These are phyloP conservation scores for Cyclotella cryptica DNA, from an alignment of 108 stramenopile genomes.

Conservation along the genomic window DNA sequence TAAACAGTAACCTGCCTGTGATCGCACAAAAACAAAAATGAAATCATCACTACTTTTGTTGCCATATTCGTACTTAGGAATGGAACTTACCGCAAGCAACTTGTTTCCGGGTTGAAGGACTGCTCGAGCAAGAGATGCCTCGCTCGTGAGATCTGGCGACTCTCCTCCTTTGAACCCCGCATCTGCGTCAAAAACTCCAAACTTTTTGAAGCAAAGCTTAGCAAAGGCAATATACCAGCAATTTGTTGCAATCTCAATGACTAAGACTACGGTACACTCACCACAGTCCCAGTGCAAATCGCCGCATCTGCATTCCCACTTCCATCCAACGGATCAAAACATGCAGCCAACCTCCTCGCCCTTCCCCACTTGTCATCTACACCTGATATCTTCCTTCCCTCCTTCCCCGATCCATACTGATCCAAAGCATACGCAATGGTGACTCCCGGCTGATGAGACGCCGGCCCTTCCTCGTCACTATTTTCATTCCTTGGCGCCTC, in stretches of 20 bases:
- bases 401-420: constrained; percentile 39
- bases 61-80: background rate
- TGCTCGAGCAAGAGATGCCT: constrained; percentile 56
- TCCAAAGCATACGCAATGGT: constrained; percentile 84
- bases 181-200: constrained; percentile 91
- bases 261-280: constrained; percentile 8
- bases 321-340: constrained; percentile 99
- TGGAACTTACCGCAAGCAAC: constrained; percentile 65
- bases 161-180: constrained; percentile 49
- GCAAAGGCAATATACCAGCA: background rate
- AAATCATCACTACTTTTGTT: background rate
- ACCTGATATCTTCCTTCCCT: constrained; percentile 17
- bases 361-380: constrained; percentile 40
- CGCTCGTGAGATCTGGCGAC: constrained; percentile 30
- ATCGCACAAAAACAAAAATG: background rate
- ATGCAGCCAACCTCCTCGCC: constrained; percentile 62
- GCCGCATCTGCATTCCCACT: constrained; percentile 98
- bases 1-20: constrained; percentile 90
- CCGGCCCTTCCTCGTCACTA: constrained; percentile 54
- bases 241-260: background rate
- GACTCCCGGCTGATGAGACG: constrained; percentile 88
- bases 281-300: constrained; percentile 97
- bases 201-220: constrained; percentile 35
- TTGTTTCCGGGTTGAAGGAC: constrained; percentile 92
- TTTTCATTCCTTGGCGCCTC: constrained; percentile 61